Conservation (phyloP, 352 stramenopile genomes). For the Pythium scleroteichum region DNA sequence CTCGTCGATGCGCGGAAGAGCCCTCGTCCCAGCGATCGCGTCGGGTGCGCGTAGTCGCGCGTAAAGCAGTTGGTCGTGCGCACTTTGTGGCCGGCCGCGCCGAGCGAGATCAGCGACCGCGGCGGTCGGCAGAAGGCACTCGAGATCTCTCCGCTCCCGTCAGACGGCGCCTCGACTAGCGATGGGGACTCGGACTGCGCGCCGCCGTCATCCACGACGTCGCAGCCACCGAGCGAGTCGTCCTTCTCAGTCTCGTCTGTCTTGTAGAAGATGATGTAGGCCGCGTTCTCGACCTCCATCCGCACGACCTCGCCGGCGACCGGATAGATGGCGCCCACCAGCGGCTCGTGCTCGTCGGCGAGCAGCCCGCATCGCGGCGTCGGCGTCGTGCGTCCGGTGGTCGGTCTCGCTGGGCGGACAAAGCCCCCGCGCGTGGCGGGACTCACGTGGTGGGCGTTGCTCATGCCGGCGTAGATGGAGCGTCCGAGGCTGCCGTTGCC, state of each 20-base stretch:
- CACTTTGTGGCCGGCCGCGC: conserved; percentile 83
- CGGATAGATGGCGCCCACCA: conserved; percentile 68
- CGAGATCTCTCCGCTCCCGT: conserved; percentile 18
- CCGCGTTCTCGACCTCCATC: conserved; percentile 69
- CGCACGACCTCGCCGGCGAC: conserved; percentile 73
- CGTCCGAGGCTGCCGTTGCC: conserved; percentile 36
- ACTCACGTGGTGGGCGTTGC: conserved; percentile 41
- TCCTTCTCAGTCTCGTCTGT: conserved; percentile 58
- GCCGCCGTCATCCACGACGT: conserved; percentile 22
- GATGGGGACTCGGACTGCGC: conserved; percentile 33
- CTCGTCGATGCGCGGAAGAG: conserved; percentile 86
- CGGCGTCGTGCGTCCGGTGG: conserved; percentile 56
- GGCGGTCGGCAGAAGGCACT: conserved; percentile 41
- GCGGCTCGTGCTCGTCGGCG: conserved; percentile 60
- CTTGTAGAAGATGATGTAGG: conserved; percentile 92
- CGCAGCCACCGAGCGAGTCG: conserved; percentile 31
- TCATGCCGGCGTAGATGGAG: conserved; percentile 50
- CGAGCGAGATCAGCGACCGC: conserved; percentile 77
- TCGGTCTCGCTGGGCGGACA: conserved; percentile 29
- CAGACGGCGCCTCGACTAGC: neutral
- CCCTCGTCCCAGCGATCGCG: conserved; percentile 72
- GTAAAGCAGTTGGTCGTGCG: conserved; percentile 87
- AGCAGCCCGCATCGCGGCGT: conserved; percentile 55
- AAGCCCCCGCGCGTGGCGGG: conserved; percentile 23
- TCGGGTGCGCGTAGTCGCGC: conserved; percentile 77